Evolutionary conservation across 306 rosid genomes (phyloP), one percentile per base, ranked within the genome.

Genomic region (Astragalus membranaceus): DNA sequence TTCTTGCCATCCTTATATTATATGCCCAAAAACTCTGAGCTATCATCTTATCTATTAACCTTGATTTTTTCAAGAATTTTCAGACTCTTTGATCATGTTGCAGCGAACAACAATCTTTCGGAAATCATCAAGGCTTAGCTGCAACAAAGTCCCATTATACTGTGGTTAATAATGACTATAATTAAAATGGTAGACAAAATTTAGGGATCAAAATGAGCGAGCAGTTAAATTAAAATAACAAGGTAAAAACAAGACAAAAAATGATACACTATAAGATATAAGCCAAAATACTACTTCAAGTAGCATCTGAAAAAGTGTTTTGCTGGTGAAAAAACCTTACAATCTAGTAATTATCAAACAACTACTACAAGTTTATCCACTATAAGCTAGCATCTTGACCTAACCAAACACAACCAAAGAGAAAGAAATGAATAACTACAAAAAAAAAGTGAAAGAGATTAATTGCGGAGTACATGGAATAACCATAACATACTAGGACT

Each of bases 91-190:
- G 53, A 87, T 84, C 90, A 94, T 63, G 80, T 88, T 85, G 84
- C 98, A 94, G 10, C 97, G 96, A 36, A 78, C 79, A 58, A 73
- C 88, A 78, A 94, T 88, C 85, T 82, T 85, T 67, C 80, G 84
- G 62, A 90, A 94, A 77, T 94, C 97, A 5, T 94, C 97, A 0
- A 88, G 77, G 67, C 78, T 88, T 60, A 88, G 64, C 98, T 90
- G 96, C 88, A 76, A 73, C 48, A 13, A 26, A 70, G 11, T 26
- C 30, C 14, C 61, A 50, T 68, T 4, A 59, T 23, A 44, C 17
- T 44, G 30, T 8, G n/a, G 17, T 20, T 47, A 44, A 61, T 3
- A 52, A 20, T 30, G 1, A 3, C 12, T 3, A 11, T 55, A 29
- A 10, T 26, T 26, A 26, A 26, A 26, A 26, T 26, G 30, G 30